Conservation (phyloP, 176 grass and related monocot genomes). For the Aegilops sharonensis region DNA sequence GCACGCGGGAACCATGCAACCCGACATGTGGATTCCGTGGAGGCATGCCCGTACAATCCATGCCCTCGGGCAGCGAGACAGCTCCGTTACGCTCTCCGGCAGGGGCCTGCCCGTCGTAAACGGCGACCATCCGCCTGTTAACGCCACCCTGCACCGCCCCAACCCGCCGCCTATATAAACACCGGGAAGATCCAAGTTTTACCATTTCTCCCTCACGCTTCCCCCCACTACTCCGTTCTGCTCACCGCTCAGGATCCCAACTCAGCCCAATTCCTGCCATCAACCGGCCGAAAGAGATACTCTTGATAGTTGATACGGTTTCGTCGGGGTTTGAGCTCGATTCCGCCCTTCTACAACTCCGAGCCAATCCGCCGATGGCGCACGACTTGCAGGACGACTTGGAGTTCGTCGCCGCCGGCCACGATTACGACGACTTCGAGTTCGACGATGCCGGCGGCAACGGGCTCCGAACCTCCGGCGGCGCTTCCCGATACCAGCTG, state of each 20-base stretch:
- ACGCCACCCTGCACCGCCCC: background rate
- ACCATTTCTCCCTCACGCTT: background rate
- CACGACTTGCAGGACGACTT: conserved; percentile 49
- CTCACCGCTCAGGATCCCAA: background rate
- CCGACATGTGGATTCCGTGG: background rate
- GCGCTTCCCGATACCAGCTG: background rate
- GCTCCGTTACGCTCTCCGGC: background rate
- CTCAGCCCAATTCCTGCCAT: background rate
- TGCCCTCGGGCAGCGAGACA: background rate
- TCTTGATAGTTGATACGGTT: background rate
- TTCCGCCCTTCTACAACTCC: background rate
- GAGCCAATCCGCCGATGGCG: background rate
- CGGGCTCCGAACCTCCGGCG: background rate
- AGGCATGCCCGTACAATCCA: background rate
- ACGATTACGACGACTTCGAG: conserved; percentile 14
- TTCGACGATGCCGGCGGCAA: background rate
- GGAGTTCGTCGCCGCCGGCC: conserved; percentile 17
- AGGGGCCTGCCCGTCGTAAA: background rate
- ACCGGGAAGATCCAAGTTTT: background rate
- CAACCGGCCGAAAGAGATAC: background rate
- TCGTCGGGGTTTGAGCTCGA: background rate
- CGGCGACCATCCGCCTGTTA: background rate
- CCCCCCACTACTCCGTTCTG: background rate
- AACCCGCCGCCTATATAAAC: background rate
- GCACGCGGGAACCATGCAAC: background rate